These are phyloP conservation scores for Didymella arachidicola DNA, from an alignment of 2,329 filamentous ascomycete genomes.

Conservation along the genomic window DNA sequence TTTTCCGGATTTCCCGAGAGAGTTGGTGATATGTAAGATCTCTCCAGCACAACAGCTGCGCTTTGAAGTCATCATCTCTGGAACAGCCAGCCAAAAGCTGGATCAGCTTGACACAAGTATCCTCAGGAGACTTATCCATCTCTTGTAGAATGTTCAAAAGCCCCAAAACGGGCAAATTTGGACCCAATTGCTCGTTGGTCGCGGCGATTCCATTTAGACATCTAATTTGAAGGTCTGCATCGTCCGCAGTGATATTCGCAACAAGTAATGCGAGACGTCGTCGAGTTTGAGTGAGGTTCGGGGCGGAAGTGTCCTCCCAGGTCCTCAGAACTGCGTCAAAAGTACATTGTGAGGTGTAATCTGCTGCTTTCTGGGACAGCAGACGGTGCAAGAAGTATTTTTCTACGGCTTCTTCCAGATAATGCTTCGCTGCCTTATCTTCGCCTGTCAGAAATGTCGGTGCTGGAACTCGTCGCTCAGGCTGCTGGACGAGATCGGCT, in stretches of 20 bases:
- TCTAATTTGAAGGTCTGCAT: constrained; percentile 22
- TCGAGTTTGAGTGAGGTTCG: constrained; percentile 15
- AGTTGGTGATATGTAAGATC: constrained; percentile 30
- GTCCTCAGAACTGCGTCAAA: constrained; percentile 30
- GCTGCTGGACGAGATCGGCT: too few species aligned
- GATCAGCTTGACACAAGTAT: constrained; percentile 29
- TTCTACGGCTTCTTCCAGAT: constrained; percentile 28
- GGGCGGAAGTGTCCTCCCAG: constrained; percentile 27
- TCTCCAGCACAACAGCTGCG: constrained; percentile 31
- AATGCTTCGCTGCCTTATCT: not conserved
- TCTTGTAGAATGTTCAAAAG: constrained; percentile 22
- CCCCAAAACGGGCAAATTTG: constrained; percentile 22
- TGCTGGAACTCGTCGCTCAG: not conserved
- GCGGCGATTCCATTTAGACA: constrained; percentile 32
- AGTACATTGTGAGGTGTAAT: constrained; percentile 17
- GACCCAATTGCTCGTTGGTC: constrained; percentile 10
- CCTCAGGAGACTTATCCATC: constrained; percentile 10
- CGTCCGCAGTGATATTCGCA: constrained; percentile 11
- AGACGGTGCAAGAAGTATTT: constrained; percentile 30
- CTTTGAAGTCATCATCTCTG: constrained; percentile 1
- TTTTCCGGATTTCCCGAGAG: constrained; percentile 16
- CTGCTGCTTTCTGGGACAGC: constrained; percentile 20
- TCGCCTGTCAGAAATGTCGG: not conserved
- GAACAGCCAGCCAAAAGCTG: constrained; percentile 24
- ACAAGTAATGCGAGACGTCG: constrained; percentile 31